phyloP scores from a whole-genome alignment of 2,329 filamentous ascomycete genomes.

The Cadophora sp. region DNA sequence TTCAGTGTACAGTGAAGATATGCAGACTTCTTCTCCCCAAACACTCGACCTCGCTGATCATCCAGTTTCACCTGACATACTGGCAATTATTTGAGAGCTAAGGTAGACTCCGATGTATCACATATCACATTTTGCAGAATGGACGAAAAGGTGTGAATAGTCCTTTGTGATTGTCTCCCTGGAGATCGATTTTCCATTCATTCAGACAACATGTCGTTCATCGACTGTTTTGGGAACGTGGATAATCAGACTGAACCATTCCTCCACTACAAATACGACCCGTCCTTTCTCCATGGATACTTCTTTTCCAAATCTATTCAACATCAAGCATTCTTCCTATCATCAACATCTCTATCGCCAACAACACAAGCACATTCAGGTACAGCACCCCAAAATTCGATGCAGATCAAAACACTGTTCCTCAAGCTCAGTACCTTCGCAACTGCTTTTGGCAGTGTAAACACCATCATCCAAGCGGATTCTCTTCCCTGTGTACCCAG shows the following conservation, averaged over 20 bases:
- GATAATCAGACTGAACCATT: background rate
- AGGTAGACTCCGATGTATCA: no score
- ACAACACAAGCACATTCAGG: background rate
- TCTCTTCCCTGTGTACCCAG: slow-evolving; percentile 2
- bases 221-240: background rate
- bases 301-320: background rate
- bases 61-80: no score
- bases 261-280: background rate
- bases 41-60: no score
- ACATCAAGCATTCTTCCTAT: background rate
- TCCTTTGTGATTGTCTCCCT: no score
- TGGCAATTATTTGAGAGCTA: no score
- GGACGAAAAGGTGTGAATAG: no score
- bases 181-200: background rate
- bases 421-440: background rate
- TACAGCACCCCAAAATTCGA: background rate
- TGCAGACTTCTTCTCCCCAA: no score
- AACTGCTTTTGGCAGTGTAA: background rate
- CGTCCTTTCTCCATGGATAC: background rate
- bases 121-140: no score
- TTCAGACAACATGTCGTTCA: background rate
- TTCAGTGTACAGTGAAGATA: no score
- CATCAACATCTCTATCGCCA: background rate
- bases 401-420: slow-evolving; percentile 6
- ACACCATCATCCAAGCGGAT: slow-evolving; percentile 7